Percentiles rank a stretch among this genome's conserved stretches.
Conservation (phyloP, 495 filamentous ascomycete species). For the Neurospora tetraspora region DNA sequence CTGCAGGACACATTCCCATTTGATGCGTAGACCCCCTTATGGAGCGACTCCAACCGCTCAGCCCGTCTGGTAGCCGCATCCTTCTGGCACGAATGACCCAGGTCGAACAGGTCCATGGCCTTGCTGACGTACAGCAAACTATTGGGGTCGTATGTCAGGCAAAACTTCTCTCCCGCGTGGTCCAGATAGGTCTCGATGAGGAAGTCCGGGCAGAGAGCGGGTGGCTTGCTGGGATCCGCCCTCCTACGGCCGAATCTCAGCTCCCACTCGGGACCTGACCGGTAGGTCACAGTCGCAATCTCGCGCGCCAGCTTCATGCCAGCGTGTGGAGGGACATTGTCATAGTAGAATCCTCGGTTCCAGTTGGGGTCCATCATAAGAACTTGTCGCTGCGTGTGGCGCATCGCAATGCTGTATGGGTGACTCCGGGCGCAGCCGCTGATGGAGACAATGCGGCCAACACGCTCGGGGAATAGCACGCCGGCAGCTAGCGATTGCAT, state of each 20-base stretch:
- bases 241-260: conserved; percentile 81
- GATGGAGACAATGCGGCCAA: conserved; percentile 77
- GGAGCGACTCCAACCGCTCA: conserved; percentile 19
- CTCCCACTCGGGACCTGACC: conserved; percentile 96
- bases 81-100: conserved; percentile 58
- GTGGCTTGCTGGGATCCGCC: conserved; percentile 75
- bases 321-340: conserved; percentile 75
- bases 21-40: conserved; percentile 14
- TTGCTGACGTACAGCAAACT: conserved; percentile 95
- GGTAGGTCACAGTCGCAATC: conserved; percentile 96
- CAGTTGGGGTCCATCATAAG: conserved; percentile 98
- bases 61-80: conserved; percentile 30
- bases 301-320: conserved; percentile 98
- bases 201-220: conserved; percentile 92
- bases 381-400: conserved; percentile 96
- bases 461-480: conserved; percentile 71
- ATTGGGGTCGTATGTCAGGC: conserved; percentile 95
- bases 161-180: conserved; percentile 98
- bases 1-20: conserved; percentile 50
- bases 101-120: conserved; percentile 97
- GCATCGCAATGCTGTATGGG: conserved; percentile 97
- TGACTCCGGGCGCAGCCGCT: conserved; percentile 92
- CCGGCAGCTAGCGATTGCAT: conserved; percentile 95
- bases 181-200: conserved; percentile 98
- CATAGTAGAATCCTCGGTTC: conserved; percentile 96